A percentile compares a stretch with the other conserved stretches of the same genome.
phyloP scores from a whole-genome alignment of 2,329 filamentous ascomycete species.

The Curvularia eragrostidis region DNA sequence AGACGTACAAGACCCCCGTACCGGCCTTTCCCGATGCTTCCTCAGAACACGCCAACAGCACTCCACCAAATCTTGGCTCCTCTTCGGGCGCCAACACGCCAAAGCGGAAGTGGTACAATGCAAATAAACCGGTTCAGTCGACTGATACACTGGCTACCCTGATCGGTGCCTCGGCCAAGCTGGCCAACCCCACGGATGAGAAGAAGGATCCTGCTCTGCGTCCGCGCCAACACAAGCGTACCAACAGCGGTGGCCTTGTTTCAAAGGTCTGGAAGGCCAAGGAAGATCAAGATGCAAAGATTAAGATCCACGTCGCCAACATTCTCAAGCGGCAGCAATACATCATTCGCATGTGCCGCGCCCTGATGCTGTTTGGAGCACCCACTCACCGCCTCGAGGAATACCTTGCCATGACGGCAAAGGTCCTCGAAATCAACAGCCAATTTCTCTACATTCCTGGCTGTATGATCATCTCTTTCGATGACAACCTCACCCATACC shows the following conservation, averaged over 20 bases:
- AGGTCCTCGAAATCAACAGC: constrained; percentile 82
- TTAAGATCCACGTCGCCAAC: constrained; percentile 66
- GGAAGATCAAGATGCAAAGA: constrained; percentile 60
- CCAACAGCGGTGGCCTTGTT: constrained; percentile 31
- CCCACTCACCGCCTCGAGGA: constrained; percentile 91
- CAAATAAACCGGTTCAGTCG: constrained; percentile 34
- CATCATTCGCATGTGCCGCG: constrained; percentile 81
- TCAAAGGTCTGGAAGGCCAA: constrained; percentile 39
- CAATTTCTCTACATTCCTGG: constrained; percentile 90
- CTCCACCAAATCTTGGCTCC: constrained; percentile 23
- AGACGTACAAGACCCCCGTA: constrained; percentile 40
- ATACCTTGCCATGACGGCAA: constrained; percentile 85
- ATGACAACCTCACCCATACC: constrained; percentile 67
- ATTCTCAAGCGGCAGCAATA: constrained; percentile 83
- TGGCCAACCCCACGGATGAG: constrained; percentile 38
- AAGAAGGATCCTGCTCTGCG: constrained; percentile 24
- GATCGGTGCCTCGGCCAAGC: constrained; percentile 37
- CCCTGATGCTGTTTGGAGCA: constrained; percentile 87
- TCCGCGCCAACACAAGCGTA: constrained; percentile 31
- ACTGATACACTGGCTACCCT: constrained; percentile 42
- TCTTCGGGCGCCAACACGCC: constrained; percentile 38
- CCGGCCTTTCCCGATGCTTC: constrained; percentile 21
- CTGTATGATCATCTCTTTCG: constrained; percentile 93
- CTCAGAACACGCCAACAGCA: constrained; percentile 26
- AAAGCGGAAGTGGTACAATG: constrained; percentile 41